Evolutionary conservation across 2,329 filamentous ascomycete genomes (phyloP), one percentile per base, ranked within the genome.

Genomic region (Coleophoma eucalyptorum): DNA sequence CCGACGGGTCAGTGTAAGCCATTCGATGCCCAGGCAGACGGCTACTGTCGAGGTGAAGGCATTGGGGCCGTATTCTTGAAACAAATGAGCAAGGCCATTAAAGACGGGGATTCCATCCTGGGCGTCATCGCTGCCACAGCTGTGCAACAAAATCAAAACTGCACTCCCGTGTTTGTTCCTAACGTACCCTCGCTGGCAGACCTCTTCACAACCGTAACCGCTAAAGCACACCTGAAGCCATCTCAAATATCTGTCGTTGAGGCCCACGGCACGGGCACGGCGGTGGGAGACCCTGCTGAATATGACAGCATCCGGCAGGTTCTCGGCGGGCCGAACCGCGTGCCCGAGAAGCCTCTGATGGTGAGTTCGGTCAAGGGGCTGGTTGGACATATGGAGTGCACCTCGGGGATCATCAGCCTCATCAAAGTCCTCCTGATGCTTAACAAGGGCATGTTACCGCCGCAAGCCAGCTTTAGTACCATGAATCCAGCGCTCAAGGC

Each of bases 31-130:
- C 69, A 74, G 2, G 83, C 80, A 21, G 77, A 82, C 51, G 84
- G 84, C 1, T 87, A 86, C 58, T 80, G 76, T 0, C 72, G 81
- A 33, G 83, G 81, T 2, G 83, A 87, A 58, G 83, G 81, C 1
- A 70, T 80, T 19, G 79, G 73, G 0, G 72, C 79, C 15, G 64
- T 87, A 1, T 58, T 84, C 4, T 59, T 87, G 43, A 86, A 86
- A 64, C 73, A 73, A 2, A 65, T 86, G 0, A 67, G 70, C 7
- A 76, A 81, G 60, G 84, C 83, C 2, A 57, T 86, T 7, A 67
- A 69, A 15, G 78, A 82, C 55, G 78, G 79, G 16, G 81, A 87
- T 59, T 75, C 75, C 0, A 79, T 83, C 50, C 72, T 78, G 6
- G 77, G 74, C 8, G 71, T 83, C 16, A 78, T 84, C 50, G 71